Base-by-base conservation (phyloP, 2,329 filamentous ascomycete genomes). In the Ciborinia camelliae region DNA sequence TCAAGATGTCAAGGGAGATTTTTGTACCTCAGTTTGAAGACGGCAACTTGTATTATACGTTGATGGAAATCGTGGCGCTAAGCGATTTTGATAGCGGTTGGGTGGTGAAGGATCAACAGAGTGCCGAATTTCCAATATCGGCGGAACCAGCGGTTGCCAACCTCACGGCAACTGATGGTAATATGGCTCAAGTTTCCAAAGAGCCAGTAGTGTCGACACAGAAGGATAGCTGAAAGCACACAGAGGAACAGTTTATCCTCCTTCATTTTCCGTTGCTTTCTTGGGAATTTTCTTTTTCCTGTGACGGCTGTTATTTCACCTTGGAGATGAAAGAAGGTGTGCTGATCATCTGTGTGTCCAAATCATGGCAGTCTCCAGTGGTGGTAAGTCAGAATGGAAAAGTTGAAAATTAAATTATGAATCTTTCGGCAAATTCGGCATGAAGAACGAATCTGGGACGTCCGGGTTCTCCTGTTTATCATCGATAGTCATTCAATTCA, bases 11-110 rank as follows among this genome's bases (percentile, higher is more conserved):
- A 18, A 75, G 72, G 68, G 80, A 83, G 62, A 76, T 82, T 59
- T 77, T 77, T 61, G 78, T 81, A 26, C 81, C 81, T 57, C 75
- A 77, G 55, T 75, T 80, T 39, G 76, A 79, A 65, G 77, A 79
- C 45, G 81, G 81, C 14, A 73, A 78, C 28, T 69, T 84, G 51
- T 77, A 80, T 63, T 84, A 84, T 70, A 78, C 77, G 10, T 66
- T 81, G 59, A 80, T 81, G 78, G 80, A 82, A 66, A 74, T 81
- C 51, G 74, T 79, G 47, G 76, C 76, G 48, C 67, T 66, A 32
- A 71, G 72, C 66, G 72, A 73, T 50, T 65, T 52, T 10, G 71
- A 73, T 59, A 71, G 68, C 65, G 71, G 71, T 57, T 75, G 73
- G 73, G 63, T 65, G n/a, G 62, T 74, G 45, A 72, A 73, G 66